These are phyloP conservation scores for Cyclotella atomus DNA, from an alignment of 108 stramenopile species.

Conservation along the genomic window DNA sequence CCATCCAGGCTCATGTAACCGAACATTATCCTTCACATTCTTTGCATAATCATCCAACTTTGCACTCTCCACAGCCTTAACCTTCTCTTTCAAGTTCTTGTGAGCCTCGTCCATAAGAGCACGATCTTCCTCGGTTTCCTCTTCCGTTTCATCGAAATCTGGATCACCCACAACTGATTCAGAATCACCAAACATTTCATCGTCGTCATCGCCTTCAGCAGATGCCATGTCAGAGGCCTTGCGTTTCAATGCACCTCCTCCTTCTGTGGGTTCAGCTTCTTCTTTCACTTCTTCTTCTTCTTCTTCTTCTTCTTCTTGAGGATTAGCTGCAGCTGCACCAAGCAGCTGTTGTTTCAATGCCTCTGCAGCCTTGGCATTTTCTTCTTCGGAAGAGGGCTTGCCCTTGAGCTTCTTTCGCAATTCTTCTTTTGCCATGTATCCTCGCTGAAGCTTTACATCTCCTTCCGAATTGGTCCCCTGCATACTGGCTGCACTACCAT, in stretches of 20 bases:
- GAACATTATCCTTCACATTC: slow-evolving; percentile 90
- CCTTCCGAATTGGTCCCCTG: slow-evolving; percentile 21
- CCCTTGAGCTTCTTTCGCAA: slow-evolving; percentile 55
- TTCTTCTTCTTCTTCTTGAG: slow-evolving; percentile 21
- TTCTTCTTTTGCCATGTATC: slow-evolving; percentile 53
- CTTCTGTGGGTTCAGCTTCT: slow-evolving; percentile 36
- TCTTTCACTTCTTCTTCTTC: no score
- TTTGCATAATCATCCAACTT: slow-evolving; percentile 83
- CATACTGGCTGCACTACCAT: slow-evolving; percentile 9
- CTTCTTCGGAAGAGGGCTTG: slow-evolving; percentile 44
- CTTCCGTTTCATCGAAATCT: slow-evolving; percentile 51
- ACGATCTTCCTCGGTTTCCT: slow-evolving; percentile 57
- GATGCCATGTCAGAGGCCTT: slow-evolving; percentile 44
- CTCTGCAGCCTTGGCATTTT: slow-evolving; percentile 71
- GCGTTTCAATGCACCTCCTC: slow-evolving; percentile 34
- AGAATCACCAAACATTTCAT: slow-evolving; percentile 60
- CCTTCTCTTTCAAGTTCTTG: slow-evolving; percentile 76
- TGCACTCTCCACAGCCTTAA: slow-evolving; percentile 70
- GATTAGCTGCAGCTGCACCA: slow-evolving; percentile 14
- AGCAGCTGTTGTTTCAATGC: slow-evolving; percentile 63
- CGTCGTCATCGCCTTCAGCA: slow-evolving; percentile 32
- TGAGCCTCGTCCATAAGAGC: slow-evolving; percentile 29
- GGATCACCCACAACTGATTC: slow-evolving; percentile 39
- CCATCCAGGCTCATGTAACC: slow-evolving; percentile 95
- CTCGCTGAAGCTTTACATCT: slow-evolving; percentile 48